phyloP scores from a whole-genome alignment of 1,284 basidiomycete genomes.

The Melanopsichium pennsylvanicum region DNA sequence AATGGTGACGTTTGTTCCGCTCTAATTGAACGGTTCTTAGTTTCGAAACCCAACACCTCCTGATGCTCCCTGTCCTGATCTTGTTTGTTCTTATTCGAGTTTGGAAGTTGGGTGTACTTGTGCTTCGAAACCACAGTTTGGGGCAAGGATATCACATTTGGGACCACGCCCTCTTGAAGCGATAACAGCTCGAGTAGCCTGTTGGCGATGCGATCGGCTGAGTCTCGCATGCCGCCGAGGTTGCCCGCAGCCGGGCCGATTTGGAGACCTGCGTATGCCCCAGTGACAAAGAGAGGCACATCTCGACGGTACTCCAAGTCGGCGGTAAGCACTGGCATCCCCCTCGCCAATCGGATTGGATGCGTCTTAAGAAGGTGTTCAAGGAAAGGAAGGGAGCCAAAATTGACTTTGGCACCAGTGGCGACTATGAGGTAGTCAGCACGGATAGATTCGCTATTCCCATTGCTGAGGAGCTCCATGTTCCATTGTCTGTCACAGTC shows the following conservation, averaged over 20 bases:
- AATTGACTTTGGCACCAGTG: conserved; percentile 58
- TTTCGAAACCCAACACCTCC: not conserved
- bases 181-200: conserved; percentile 38
- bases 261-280: conserved; percentile 57
- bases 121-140: conserved; percentile 6
- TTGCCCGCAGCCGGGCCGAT: conserved; percentile 66
- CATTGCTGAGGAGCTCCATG: conserved; percentile 19
- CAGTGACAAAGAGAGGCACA: conserved; percentile 64
- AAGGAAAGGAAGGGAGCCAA: conserved; percentile 55
- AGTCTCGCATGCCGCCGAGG: conserved; percentile 64
- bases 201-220: conserved; percentile 65
- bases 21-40: not conserved
- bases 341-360: conserved; percentile 54
- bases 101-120: not conserved
- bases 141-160: conserved; percentile 7
- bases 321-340: conserved; percentile 61
- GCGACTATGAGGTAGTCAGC: conserved; percentile 59
- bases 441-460: conserved; percentile 1
- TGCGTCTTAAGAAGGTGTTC: conserved; percentile 35
- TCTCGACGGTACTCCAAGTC: conserved; percentile 62
- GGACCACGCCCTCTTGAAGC: conserved; percentile 10
- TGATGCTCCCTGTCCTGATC: not conserved
- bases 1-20: conserved; percentile 8
- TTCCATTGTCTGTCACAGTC: conserved; percentile 26
- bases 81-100: not conserved